Conservation (phyloP, 257 asterid genomes). For the Paraleonurus japonicus region DNA sequence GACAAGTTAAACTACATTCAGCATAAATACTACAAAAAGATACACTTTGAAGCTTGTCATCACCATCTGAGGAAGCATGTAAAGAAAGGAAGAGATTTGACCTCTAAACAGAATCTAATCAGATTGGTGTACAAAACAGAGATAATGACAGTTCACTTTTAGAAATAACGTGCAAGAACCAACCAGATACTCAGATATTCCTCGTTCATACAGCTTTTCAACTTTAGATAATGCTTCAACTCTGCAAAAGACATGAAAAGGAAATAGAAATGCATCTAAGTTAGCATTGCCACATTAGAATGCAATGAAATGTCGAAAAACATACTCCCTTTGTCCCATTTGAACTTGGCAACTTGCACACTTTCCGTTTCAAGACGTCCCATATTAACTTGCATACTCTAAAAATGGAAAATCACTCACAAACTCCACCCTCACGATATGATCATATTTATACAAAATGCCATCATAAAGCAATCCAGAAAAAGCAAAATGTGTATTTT, state of each 20-base stretch:
- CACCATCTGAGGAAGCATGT: neutral
- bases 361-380: too few species aligned
- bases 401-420: too few species aligned
- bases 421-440: too few species aligned
- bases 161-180: slow-evolving; percentile 27
- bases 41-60: slow-evolving; percentile 11
- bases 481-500: too few species aligned
- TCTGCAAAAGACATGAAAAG: slow-evolving; percentile 42
- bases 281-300: neutral
- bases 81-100: neutral
- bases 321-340: too few species aligned
- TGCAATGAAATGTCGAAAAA: neutral
- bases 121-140: neutral
- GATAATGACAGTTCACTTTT: neutral
- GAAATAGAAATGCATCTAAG: neutral
- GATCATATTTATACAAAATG: too few species aligned
- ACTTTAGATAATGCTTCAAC: slow-evolving; percentile 55
- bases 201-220: slow-evolving; percentile 80
- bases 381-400: too few species aligned
- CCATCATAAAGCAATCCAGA: too few species aligned
- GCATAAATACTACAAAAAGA: neutral
- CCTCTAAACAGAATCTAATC: neutral
- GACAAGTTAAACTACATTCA: neutral
- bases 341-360: too few species aligned
- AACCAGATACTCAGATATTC: slow-evolving; percentile 92